Conservation (phyloP, 148 eudicot genomes). For the Dysphania ambrosioides region DNA sequence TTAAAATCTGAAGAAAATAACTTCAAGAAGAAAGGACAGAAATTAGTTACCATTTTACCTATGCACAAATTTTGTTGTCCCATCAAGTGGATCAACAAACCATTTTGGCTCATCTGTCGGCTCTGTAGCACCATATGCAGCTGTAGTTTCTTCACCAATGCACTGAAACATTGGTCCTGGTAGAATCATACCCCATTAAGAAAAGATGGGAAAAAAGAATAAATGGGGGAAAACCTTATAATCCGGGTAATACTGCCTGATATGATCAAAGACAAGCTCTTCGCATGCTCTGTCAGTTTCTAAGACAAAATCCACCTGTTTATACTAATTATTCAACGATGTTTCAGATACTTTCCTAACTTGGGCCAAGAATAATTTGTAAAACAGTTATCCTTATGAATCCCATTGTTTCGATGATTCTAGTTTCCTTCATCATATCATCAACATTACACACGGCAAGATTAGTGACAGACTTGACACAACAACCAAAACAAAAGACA, state of each 20-base stretch:
- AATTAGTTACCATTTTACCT: conserved; percentile 44
- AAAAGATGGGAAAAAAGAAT: not conserved
- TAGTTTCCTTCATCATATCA: not conserved
- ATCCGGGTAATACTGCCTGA: conserved; percentile 58
- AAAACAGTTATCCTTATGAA: not conserved
- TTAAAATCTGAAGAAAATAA: not conserved
- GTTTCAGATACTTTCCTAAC: not conserved
- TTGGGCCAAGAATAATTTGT: not conserved
- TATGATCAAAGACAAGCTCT: conserved; percentile 77
- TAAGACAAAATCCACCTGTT: conserved; percentile 96
- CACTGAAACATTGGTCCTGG: conserved; percentile 42
- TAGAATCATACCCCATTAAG: not conserved
- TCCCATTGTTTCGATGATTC: not conserved
- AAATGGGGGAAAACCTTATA: conserved; percentile 55
- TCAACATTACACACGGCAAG: not conserved
- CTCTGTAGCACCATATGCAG: conserved; percentile 75
- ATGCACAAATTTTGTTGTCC: conserved; percentile 93
- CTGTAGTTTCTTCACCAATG: conserved; percentile 95
- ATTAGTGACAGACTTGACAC: not conserved
- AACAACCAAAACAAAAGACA: not conserved
- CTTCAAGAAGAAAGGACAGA: not conserved
- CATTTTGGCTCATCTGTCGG: conserved; percentile 91
- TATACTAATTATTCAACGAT: conserved; percentile 6
- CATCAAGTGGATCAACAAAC: conserved; percentile 97
- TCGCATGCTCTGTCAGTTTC: conserved; percentile 98